Percentiles rank a stretch among this genome's conserved stretches.
Evolutionary conservation across 2,329 filamentous ascomycete species (phyloP).

Genomic region (Akanthomyces lecanii): DNA sequence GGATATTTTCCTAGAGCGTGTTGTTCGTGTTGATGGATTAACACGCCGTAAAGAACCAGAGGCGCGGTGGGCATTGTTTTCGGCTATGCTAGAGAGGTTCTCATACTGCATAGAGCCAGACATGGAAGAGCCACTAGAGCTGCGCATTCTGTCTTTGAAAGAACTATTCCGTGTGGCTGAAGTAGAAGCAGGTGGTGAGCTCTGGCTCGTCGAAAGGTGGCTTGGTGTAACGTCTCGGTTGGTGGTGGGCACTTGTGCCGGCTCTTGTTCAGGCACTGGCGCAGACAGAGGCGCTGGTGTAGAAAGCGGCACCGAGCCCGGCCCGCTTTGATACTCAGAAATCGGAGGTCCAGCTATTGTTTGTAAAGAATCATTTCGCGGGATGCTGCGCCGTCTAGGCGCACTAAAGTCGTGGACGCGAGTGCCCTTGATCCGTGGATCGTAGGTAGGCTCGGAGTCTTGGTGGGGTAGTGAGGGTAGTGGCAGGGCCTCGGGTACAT

Average conservation of each 20-base stretch:
- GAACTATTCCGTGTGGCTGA: background rate
- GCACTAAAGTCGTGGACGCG: slow-evolving; percentile 57
- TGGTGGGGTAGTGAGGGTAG: slow-evolving; percentile 31
- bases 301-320: background rate
- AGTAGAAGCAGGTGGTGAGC: background rate
- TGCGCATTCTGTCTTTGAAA: background rate
- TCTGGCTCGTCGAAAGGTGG: background rate
- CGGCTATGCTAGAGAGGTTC: background rate
- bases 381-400: slow-evolving; percentile 36
- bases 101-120: slow-evolving; percentile 1
- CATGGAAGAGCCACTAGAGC: slow-evolving; percentile 16
- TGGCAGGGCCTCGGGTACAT: slow-evolving; percentile 34
- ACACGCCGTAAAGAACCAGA: background rate
- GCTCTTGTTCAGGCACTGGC: background rate
- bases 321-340: background rate
- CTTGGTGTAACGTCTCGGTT: background rate
- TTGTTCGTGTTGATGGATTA: slow-evolving; percentile 27
- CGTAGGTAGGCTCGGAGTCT: slow-evolving; percentile 41
- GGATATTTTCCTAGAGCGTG: slow-evolving; percentile 51
- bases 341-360: background rate
- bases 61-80: slow-evolving; percentile 4
- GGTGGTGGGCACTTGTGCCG: background rate
- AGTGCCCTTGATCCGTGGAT: slow-evolving; percentile 55
- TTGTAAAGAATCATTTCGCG: background rate
- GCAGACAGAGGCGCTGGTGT: background rate